Conservation (phyloP, 257 asterid genomes). For the Solanum sparsipilum region DNA sequence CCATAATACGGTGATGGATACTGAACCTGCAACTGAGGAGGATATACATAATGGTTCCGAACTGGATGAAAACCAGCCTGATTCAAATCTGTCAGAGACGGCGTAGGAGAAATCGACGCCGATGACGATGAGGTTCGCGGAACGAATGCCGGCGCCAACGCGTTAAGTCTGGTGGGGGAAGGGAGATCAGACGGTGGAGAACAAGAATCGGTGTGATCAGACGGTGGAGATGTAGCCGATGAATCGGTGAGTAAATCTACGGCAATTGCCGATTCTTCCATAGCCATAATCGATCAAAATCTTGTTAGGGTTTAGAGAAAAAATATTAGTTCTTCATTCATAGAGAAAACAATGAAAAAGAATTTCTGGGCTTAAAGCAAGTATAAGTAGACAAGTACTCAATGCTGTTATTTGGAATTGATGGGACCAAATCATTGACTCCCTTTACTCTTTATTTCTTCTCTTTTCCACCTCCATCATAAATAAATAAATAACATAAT, state of each 20-base stretch:
- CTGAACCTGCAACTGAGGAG: background rate
- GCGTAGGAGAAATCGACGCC: background rate
- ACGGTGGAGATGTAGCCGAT: background rate
- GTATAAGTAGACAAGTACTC: background rate
- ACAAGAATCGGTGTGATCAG: background rate
- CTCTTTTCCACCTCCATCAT: background rate
- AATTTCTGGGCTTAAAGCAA: background rate
- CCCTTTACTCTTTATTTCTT: background rate
- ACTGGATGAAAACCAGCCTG: background rate
- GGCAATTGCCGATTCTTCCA: background rate
- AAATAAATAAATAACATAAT: background rate
- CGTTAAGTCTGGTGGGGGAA: conserved; percentile 39
- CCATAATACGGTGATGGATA: background rate
- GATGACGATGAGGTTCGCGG: conserved; percentile 26
- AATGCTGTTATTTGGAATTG: background rate
- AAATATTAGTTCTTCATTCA: background rate
- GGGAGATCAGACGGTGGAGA: background rate
- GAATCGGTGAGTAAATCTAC: background rate
- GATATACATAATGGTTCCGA: background rate
- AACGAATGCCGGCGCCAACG: conserved; percentile 72
- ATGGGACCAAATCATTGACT: background rate
- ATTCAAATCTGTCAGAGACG: background rate
- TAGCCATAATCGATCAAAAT: background rate
- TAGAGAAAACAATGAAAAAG: background rate
- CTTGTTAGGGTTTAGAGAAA: background rate